Conservation (phyloP, 164 flowering plant species). For the Stephania yunnanensis region DNA sequence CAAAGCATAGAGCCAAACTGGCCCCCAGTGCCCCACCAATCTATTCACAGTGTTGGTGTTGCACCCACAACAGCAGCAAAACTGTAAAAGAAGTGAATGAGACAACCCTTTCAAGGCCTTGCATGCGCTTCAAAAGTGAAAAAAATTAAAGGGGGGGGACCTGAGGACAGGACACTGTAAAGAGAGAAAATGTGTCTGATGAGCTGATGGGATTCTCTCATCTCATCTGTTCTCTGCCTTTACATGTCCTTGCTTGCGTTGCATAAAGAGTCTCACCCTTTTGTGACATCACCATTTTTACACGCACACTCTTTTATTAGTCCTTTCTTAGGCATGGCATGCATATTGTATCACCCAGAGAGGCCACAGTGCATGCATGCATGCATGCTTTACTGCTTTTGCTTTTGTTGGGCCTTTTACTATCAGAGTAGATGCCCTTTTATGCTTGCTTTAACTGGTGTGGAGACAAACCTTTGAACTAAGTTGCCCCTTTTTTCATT, state of each 20-base stretch:
- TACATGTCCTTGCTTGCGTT: not conserved
- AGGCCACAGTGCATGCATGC: not conserved
- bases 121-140: constrained; percentile 11
- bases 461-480: not conserved
- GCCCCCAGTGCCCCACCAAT: not conserved
- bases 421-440: not conserved
- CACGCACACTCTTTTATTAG: not conserved
- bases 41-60: not conserved
- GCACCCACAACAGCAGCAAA: not conserved
- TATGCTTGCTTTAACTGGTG: too few relatives aligned
- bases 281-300: constrained; percentile 7
- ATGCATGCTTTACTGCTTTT: not conserved
- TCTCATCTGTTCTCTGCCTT: not conserved
- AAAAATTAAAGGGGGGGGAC: not conserved
- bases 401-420: constrained; percentile 3
- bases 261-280: not conserved
- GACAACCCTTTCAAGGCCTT: not conserved
- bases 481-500: not conserved
- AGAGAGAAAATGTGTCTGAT: not conserved
- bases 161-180: constrained; percentile 3
- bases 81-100: constrained; percentile 6
- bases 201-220: constrained; percentile 4
- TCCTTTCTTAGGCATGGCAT: not conserved
- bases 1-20: not conserved
- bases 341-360: not conserved